Base-by-base conservation (phyloP, 2,329 filamentous ascomycete genomes). In the Paraphoma sp. region DNA sequence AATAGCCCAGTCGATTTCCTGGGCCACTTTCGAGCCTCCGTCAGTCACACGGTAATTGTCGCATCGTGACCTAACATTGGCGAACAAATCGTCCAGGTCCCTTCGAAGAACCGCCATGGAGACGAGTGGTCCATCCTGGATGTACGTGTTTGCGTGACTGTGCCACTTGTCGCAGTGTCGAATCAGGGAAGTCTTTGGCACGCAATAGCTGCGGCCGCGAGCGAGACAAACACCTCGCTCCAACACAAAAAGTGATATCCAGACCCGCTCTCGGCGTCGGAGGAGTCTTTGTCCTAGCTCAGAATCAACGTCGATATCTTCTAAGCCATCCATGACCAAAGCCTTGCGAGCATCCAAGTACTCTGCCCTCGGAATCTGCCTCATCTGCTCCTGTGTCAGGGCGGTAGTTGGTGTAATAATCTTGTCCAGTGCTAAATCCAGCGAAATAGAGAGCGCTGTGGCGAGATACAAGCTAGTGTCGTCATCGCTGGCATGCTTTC, bases 171-270 rank as follows among this genome's bases (percentile, higher is more conserved):
- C 88, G 63, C 89, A 91, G 46, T 86, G 83, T 59, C 87, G 85
- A 17, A 92, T 81, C 0, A 90, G 79, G 1, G 85, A 83, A 1
- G 88, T 89, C 48, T 88, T 81, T 0, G 89, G 89, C 0, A 91
- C 83, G 0, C 87, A 87, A 64, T 89, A 91, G 18, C 83, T 87
- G 60, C 89, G 81, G 6, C 89, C 89, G 53, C 89, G 83, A 0
- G 89, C 89, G 6, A 92, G 76, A 45, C 88, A 91, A 69, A 91
- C 88, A 80, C 89, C 89, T 74, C 89, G 80, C 68, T 92, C 89
- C 0, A 92, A 81, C 0, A 91, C 89, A 69, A 91, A 92, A 1
- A 92, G 75, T 0, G 89, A 86, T 53, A 92, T 82, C 88, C 89
- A 92, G 7, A 86, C 86, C 58, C 89, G 80, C 72, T 92, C 89